Evolutionary conservation across 208 protist genomes (phyloP), one percentile per base, ranked within the genome.

Genomic region (Blechomonas ayalai): DNA sequence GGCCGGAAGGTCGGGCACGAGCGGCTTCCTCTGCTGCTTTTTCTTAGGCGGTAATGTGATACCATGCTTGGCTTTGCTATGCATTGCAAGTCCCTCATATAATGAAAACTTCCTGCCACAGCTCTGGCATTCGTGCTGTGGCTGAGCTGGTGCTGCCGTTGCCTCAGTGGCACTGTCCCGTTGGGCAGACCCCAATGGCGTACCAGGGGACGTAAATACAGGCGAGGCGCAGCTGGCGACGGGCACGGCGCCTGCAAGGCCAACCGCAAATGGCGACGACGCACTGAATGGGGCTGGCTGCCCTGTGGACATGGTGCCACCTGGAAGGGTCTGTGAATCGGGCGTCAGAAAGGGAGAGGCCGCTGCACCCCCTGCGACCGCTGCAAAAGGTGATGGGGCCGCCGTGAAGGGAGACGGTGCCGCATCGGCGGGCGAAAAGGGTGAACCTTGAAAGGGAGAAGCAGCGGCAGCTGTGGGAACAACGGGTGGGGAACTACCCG

Each of bases 51-150:
- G 65, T 12, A 94, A 16, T 40, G 76, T 55, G 35, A 85, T 33
- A 16, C 41, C 52, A 53, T 94, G 86, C 32, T 94, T 94, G 1
- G 70, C 72, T 55, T 88, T 83, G 46, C 59, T 70, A 52, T 94
- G 86, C 81, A 88, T 87, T 26, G 72, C 69, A 24, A 86, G 36
- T 0, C 75, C 82, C 1, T 76, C 54, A 37, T 82, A 58, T 3
- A 64, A 68, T n/a, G 63, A 54, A 37, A 91, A 94, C 7, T 24
- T 54, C 33, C 68, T 64, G 22, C 72, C 73, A 54, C 86, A 94
- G 15, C 54, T 40, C 0, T 56, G 33, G 52, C 86, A 94, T 25
- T 61, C 49, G 36, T 89, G 57, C 37, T 68, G 33, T n/a, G 56
- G 18, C 8, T 49, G 31, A 15, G 34, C 40, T 45, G 51, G 13